Conservation (phyloP, 2,329 filamentous ascomycete genomes). For the Clarireedia paspali region DNA sequence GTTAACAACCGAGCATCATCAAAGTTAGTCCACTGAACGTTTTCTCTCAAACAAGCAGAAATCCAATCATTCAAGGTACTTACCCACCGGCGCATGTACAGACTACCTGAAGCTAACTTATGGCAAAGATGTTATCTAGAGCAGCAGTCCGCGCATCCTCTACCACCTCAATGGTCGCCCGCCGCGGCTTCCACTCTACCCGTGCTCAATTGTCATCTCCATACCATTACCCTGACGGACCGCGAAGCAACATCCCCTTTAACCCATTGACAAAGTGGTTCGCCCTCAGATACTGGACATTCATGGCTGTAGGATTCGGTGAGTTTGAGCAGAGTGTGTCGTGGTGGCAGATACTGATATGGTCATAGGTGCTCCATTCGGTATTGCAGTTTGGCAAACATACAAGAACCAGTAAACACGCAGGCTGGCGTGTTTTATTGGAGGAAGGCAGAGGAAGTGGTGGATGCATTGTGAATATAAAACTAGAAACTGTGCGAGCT, state of each 20-base stretch:
- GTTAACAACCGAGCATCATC: slow-evolving; percentile 11
- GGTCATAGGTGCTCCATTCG: slow-evolving; percentile 45
- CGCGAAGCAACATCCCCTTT: slow-evolving; percentile 92
- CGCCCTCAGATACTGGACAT: slow-evolving; percentile 72
- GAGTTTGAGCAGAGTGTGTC: slow-evolving; percentile 25
- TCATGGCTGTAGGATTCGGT: slow-evolving; percentile 50
- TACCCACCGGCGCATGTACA: neutral
- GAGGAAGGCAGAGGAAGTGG: neutral
- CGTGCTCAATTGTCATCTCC: slow-evolving; percentile 78
- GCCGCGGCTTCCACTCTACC: slow-evolving; percentile 91
- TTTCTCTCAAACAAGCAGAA: slow-evolving; percentile 10
- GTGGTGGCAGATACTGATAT: slow-evolving; percentile 1
- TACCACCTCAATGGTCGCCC: slow-evolving; percentile 62
- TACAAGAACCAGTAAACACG: slow-evolving; percentile 30
- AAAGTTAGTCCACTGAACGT: slow-evolving; percentile 17
- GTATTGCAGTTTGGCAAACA: slow-evolving; percentile 43
- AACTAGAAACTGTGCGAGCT: slow-evolving; percentile 6
- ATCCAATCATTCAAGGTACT: slow-evolving; percentile 10
- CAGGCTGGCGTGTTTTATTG: neutral
- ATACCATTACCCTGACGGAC: slow-evolving; percentile 97
- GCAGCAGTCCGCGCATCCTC: slow-evolving; percentile 52
- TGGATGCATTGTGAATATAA: slow-evolving; percentile 14
- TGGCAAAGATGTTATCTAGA: slow-evolving; percentile 71
- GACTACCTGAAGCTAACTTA: slow-evolving; percentile 11
- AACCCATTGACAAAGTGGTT: slow-evolving; percentile 90